Base-by-base conservation (phyloP, 306 rosid genomes). In the Cucurbita argyrosperma region DNA sequence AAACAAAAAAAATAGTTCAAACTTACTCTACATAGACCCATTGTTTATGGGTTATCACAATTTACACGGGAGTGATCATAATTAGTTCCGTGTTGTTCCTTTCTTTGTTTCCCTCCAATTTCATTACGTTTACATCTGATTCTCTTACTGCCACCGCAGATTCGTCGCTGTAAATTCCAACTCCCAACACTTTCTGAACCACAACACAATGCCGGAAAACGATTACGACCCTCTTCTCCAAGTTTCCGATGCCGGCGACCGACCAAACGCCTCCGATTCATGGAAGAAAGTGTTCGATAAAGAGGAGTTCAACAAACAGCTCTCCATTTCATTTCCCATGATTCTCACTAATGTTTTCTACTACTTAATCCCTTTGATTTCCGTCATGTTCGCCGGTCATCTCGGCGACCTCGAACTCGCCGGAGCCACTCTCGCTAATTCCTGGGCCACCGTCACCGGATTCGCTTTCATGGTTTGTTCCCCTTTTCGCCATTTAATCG, bases 361-460 rank as follows among this genome's bases (percentile, higher is more conserved):
- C 79, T 92, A 75, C 80, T 79, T 79, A 0, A 84, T 90, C 69
- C 39, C 86, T 76, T 57, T 89, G 77, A 78, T 84, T 42, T 88
- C 98, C n/a, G 96, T 88, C 82, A 92, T 90, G 98, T 83, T 92
- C 49, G 96, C 88, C 59, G 96, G 98, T 64, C 98, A 88, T 73
- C 90, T 90, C 12, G 98, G 98, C 6, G 79, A 84, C 47, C 96
- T 84, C 69, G 84, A 84, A 38, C 92, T 92, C 43, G 98, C 96
- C 15, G 98, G 90, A 19, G 79, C 96, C 5, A 83, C 96, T 64
- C 88, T 90, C 4, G 96, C 90, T 6, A 92, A 90, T 35, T 90
- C 96, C 0, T 92, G 96, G 96, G 89, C 85, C 50, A 81, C 60
- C 71, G 91, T 88, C 81, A 87, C 96, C 0, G 96, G 98, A 19